These are phyloP conservation scores for Endotrypanum monterogeii DNA, from an alignment of 208 protist species.

Conservation along the genomic window DNA sequence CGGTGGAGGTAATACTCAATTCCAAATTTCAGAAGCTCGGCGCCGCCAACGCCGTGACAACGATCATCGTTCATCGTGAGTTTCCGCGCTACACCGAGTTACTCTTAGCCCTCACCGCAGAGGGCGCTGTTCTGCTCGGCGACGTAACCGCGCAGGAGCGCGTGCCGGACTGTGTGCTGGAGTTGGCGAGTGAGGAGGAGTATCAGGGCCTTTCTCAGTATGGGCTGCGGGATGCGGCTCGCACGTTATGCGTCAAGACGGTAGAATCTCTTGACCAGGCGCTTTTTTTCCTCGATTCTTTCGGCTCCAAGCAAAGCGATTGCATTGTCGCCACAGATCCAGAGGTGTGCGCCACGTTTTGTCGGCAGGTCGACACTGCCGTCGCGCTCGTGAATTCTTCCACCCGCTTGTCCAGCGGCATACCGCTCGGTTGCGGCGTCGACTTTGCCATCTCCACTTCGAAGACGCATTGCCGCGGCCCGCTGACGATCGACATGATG, in stretches of 20 bases:
- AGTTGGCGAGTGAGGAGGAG: conserved; percentile 55
- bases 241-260: conserved; percentile 50
- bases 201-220: conserved; percentile 46
- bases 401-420: conserved; percentile 54
- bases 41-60: conserved; percentile 56
- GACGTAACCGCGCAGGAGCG: conserved; percentile 38
- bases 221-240: conserved; percentile 34
- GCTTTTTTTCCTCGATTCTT: conserved; percentile 60
- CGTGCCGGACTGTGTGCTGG: conserved; percentile 35
- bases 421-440: conserved; percentile 47
- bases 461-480: conserved; percentile 54
- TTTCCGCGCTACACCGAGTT: conserved; percentile 61
- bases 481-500: conserved; percentile 45
- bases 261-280: conserved; percentile 47
- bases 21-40: conserved; percentile 48
- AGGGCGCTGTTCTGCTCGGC: conserved; percentile 40
- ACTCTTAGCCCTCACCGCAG: conserved; percentile 37
- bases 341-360: conserved; percentile 38
- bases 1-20: conserved; percentile 50
- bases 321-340: conserved; percentile 54
- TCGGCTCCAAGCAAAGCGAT: conserved; percentile 60
- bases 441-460: conserved; percentile 62
- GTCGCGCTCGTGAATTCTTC: conserved; percentile 63
- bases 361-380: conserved; percentile 43
- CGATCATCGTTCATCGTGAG: conserved; percentile 44